Conservation (phyloP, 1,284 basidiomycete genomes). For the Irpex sp. region DNA sequence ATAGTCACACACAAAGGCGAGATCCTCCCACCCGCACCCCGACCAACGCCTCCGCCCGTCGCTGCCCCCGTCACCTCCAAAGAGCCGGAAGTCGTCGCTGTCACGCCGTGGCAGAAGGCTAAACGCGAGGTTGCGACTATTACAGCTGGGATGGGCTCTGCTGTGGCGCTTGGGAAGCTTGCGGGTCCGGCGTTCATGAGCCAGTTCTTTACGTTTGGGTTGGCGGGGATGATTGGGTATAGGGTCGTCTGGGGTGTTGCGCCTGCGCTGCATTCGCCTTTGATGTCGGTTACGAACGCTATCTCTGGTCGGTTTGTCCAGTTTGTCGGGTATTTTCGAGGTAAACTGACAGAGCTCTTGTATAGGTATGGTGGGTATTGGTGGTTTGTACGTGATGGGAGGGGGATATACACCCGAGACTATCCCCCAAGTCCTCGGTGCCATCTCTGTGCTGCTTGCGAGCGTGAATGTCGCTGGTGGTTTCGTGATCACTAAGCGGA, state of each 20-base stretch:
- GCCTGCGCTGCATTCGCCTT: slow-evolving; percentile 76
- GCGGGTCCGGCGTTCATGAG: slow-evolving; percentile 79
- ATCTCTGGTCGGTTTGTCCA: slow-evolving; percentile 50
- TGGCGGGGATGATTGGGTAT: slow-evolving; percentile 79
- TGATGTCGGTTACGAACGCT: slow-evolving; percentile 84
- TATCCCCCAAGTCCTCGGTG: slow-evolving; percentile 73
- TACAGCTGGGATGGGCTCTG: slow-evolving; percentile 69
- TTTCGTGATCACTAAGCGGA: slow-evolving; percentile 79
- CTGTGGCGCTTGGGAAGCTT: slow-evolving; percentile 68
- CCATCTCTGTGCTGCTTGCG: slow-evolving; percentile 74
- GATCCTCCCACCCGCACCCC: slow-evolving; percentile 60
- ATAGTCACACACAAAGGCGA: slow-evolving; percentile 68
- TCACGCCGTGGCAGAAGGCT: slow-evolving; percentile 82
- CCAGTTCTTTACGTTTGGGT: slow-evolving; percentile 79
- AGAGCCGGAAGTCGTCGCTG: slow-evolving; percentile 44
- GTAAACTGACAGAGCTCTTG: neutral
- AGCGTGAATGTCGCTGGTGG: slow-evolving; percentile 83
- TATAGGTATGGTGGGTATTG: slow-evolving; percentile 71
- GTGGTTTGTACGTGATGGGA: slow-evolving; percentile 84
- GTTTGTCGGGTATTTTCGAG: neutral
- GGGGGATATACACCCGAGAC: slow-evolving; percentile 80
- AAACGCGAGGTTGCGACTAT: slow-evolving; percentile 65
- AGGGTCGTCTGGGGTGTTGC: slow-evolving; percentile 85
- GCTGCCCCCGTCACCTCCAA: slow-evolving; percentile 44
- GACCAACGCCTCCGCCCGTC: slow-evolving; percentile 54